Evolutionary conservation across 108 stramenopile species (phyloP).

Genomic region (Discostella stelligeroides): DNA sequence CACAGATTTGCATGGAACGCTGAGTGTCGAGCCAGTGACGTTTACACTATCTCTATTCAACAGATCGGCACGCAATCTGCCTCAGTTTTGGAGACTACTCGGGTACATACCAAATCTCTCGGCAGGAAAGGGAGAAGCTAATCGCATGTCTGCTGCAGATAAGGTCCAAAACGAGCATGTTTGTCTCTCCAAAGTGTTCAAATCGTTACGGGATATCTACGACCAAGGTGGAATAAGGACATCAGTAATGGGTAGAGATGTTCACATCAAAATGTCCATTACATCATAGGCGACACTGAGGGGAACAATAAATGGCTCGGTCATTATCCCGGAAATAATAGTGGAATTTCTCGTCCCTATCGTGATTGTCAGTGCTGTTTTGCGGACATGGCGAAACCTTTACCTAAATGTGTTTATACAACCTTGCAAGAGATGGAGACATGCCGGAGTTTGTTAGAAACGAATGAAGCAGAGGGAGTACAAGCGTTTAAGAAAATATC

Average conservation of each 20-base stretch:
- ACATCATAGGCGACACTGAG: neutral
- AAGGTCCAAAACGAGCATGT: neutral
- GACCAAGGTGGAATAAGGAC: neutral
- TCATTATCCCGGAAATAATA: neutral
- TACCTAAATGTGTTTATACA: neutral
- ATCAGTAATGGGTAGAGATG: neutral
- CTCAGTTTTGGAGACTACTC: neutral
- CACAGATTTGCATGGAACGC: too few relatives aligned
- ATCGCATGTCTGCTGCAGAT: neutral
- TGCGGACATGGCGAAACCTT: neutral
- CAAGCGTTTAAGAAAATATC: neutral
- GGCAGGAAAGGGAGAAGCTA: neutral
- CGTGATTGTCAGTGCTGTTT: neutral
- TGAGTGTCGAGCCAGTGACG: too few relatives aligned
- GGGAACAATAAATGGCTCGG: slow-evolving; percentile 1
- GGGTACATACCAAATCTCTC: neutral
- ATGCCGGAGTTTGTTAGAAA: too few relatives aligned
- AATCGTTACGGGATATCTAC: neutral
- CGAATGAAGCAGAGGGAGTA: too few relatives aligned
- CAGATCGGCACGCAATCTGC: neutral
- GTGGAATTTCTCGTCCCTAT: neutral
- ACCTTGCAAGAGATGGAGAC: too few relatives aligned
- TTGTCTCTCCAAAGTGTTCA: neutral
- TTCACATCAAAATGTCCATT: neutral
- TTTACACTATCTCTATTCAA: too few relatives aligned